Evolutionary conservation across 108 stramenopile species (phyloP).

Genomic region (Bacterosira constricta): DNA sequence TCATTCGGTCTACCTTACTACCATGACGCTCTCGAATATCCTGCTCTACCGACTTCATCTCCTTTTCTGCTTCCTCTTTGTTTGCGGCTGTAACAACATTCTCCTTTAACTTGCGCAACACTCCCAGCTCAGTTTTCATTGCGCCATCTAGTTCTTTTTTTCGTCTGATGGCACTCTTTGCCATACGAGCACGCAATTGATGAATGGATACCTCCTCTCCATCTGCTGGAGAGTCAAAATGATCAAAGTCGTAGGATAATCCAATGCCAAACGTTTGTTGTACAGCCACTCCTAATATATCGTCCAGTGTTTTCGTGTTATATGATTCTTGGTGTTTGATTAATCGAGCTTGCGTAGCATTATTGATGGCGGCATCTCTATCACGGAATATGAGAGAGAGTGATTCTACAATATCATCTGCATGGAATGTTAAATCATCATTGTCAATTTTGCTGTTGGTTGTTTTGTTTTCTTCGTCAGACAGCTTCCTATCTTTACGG

Average conservation of each 20-base stretch:
- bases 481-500: too few relatives aligned
- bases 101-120: constrained; percentile 35
- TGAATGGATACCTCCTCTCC: constrained; percentile 56
- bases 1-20: constrained; percentile 29
- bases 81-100: constrained; percentile 22
- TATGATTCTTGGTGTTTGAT: constrained; percentile 48
- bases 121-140: constrained; percentile 44
- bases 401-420: constrained; percentile 39
- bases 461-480: too few relatives aligned
- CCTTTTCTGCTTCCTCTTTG: constrained; percentile 24
- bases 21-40: constrained; percentile 21
- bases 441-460: neutral
- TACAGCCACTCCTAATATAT: constrained; percentile 84
- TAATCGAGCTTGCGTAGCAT: constrained; percentile 33
- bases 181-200: constrained; percentile 74
- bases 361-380: constrained; percentile 36
- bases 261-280: constrained; percentile 80
- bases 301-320: constrained; percentile 47
- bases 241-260: constrained; percentile 75
- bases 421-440: constrained; percentile 20
- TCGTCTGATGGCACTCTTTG: constrained; percentile 81
- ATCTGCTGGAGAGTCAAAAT: constrained; percentile 46
- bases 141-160: constrained; percentile 44
- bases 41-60: constrained; percentile 24
- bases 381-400: constrained; percentile 52